These are phyloP conservation scores for Boletus sp. DNA, from an alignment of 768 basidiomycete species.

Conservation along the genomic window DNA sequence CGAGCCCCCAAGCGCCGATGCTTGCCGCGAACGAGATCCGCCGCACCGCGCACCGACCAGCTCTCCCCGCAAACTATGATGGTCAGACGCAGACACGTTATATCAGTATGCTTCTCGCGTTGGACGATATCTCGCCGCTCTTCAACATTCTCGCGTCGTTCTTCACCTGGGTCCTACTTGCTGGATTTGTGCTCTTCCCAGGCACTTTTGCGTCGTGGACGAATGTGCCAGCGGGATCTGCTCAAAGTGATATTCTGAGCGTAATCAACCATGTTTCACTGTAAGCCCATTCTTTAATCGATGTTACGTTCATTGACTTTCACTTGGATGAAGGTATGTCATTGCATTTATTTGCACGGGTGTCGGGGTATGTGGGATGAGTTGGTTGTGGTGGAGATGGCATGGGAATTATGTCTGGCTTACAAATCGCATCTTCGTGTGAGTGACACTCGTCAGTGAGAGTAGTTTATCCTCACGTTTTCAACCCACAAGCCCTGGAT, in stretches of 20 bases:
- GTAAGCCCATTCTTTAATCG: conserved; percentile 32
- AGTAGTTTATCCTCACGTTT: conserved; percentile 1
- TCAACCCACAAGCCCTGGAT: conserved; percentile 44
- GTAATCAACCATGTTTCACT: conserved; percentile 44
- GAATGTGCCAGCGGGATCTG: conserved; percentile 22
- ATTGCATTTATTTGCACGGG: conserved; percentile 56
- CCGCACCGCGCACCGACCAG: conserved; percentile 20
- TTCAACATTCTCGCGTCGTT: conserved; percentile 54
- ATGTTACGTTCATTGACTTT: conserved; percentile 2
- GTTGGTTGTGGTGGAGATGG: conserved; percentile 62
- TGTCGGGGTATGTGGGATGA: conserved; percentile 52
- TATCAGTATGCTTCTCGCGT: conserved; percentile 59
- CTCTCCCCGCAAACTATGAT: conserved; percentile 23
- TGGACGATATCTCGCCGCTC: conserved; percentile 51
- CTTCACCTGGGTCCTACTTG: conserved; percentile 62
- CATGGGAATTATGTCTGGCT: conserved; percentile 58
- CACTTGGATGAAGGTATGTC: conserved; percentile 40
- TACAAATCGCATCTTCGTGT: conserved; percentile 57
- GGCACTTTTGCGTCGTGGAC: conserved; percentile 55
- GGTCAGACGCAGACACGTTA: conserved; percentile 44
- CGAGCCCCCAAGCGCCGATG: not conserved
- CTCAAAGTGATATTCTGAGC: conserved; percentile 34
- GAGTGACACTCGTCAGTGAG: conserved; percentile 17
- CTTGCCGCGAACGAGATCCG: conserved; percentile 17
- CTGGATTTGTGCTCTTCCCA: conserved; percentile 62